Conservation (phyloP, 768 basidiomycete species). For the Lyophyllum shimeji region DNA sequence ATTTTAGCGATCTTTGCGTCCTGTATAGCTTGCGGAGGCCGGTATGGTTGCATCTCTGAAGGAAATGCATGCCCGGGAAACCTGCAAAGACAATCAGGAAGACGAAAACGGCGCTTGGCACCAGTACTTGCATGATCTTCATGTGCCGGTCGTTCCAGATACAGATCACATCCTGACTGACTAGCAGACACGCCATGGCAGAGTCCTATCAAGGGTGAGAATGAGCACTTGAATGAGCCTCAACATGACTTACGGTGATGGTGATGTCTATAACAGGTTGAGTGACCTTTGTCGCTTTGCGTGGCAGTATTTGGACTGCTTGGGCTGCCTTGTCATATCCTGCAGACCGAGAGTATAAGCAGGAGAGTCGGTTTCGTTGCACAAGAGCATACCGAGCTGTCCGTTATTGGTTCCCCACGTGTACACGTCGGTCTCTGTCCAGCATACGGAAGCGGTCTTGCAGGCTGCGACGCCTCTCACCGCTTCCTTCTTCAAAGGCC, state of each 20-base stretch:
- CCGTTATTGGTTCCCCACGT: conserved; percentile 96
- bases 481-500: conserved; percentile 72
- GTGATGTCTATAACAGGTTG: conserved; percentile 71
- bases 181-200: conserved; percentile 79
- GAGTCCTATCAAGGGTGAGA: conserved; percentile 52
- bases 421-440: conserved; percentile 71
- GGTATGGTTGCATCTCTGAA: conserved; percentile 71
- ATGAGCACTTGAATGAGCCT: not conserved
- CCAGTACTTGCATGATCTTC: conserved; percentile 62
- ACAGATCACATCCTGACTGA: conserved; percentile 80
- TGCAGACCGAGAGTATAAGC: conserved; percentile 21
- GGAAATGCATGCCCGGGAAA: conserved; percentile 82
- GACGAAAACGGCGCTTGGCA: not conserved
- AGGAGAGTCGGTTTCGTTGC: not conserved
- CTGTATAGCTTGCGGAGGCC: conserved; percentile 74
- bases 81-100: conserved; percentile 28
- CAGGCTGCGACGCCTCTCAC: conserved; percentile 85
- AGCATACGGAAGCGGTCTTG: conserved; percentile 85
- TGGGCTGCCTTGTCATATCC: conserved; percentile 78
- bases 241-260: conserved; percentile 56
- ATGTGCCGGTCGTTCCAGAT: conserved; percentile 75
- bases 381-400: conserved; percentile 67
- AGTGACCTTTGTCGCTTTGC: conserved; percentile 77
- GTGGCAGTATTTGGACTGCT: conserved; percentile 73
- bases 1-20: conserved; percentile 79